phyloP scores from a whole-genome alignment of 805 yeast genomes.

The Candida easanensis region DNA sequence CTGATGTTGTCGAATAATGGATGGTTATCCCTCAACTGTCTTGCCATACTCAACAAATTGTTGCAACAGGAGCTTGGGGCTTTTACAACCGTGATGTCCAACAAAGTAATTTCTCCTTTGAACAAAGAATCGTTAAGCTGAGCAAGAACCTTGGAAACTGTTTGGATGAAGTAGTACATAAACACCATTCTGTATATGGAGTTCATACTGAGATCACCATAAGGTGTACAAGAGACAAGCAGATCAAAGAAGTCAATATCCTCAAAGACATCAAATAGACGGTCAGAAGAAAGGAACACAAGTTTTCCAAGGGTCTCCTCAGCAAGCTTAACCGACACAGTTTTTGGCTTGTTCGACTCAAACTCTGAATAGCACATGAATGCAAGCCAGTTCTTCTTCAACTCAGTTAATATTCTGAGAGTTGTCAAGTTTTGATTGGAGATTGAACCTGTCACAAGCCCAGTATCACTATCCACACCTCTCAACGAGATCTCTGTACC shows the following conservation, averaged over 20 bases:
- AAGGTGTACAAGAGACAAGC: slow-evolving; percentile 48
- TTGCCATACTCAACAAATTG: slow-evolving; percentile 10
- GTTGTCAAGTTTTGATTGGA: slow-evolving; percentile 60
- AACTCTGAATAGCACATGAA: slow-evolving; percentile 5
- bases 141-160: slow-evolving; percentile 23
- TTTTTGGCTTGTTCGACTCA: background rate
- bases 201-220: slow-evolving; percentile 44
- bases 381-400: slow-evolving; percentile 22
- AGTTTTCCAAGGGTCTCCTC: slow-evolving; percentile 33
- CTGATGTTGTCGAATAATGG: slow-evolving; percentile 29
- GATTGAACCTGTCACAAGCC: slow-evolving; percentile 51
- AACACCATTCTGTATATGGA: slow-evolving; percentile 48
- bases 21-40: slow-evolving; percentile 25
- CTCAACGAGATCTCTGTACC: slow-evolving; percentile 65
- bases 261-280: slow-evolving; percentile 34
- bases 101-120: slow-evolving; percentile 27
- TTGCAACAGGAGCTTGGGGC: slow-evolving; percentile 11
- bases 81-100: slow-evolving; percentile 34
- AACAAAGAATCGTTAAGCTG: slow-evolving; percentile 29
- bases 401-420: slow-evolving; percentile 48
- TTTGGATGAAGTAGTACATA: slow-evolving; percentile 51
- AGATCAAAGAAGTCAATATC: slow-evolving; percentile 51
- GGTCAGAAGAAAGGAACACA: slow-evolving; percentile 32
- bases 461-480: slow-evolving; percentile 39
- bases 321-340: slow-evolving; percentile 14